Evolutionary conservation across 305 asterid genomes (phyloP).

Genomic region (Fraxinus paxiana): DNA sequence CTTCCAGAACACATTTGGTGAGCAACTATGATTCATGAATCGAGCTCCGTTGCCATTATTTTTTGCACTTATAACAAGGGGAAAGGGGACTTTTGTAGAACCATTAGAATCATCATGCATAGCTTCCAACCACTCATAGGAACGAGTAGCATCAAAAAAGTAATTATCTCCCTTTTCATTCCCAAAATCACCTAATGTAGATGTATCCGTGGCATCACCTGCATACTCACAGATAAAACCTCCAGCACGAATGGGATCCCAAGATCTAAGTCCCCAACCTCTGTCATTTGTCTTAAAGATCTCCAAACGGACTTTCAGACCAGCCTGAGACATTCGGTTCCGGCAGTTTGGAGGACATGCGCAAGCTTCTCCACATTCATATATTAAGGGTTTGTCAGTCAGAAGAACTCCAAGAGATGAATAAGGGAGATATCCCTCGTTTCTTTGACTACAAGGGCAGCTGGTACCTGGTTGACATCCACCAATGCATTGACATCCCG

Average conservation of each 20-base stretch:
- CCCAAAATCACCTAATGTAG: slow-evolving; percentile 37
- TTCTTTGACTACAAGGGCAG: slow-evolving; percentile 64
- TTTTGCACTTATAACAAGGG: slow-evolving; percentile 60
- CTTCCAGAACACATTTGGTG: slow-evolving; percentile 75
- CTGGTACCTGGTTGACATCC: slow-evolving; percentile 74
- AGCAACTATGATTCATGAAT: slow-evolving; percentile 88
- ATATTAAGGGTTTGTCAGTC: slow-evolving; percentile 47
- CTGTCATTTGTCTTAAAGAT: slow-evolving; percentile 74
- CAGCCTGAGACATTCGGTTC: slow-evolving; percentile 66
- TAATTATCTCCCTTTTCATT: slow-evolving; percentile 45
- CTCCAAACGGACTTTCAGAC: slow-evolving; percentile 62
- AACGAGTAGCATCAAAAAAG: slow-evolving; percentile 72
- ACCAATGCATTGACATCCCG: slow-evolving; percentile 61
- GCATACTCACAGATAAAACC: slow-evolving; percentile 84
- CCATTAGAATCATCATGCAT: slow-evolving; percentile 33
- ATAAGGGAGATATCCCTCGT: slow-evolving; percentile 60
- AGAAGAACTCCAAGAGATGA: slow-evolving; percentile 57
- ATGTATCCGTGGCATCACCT: slow-evolving; percentile 57
- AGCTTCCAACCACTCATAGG: slow-evolving; percentile 53
- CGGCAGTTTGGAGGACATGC: slow-evolving; percentile 70
- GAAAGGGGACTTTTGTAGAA: slow-evolving; percentile 46
- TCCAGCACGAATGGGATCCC: slow-evolving; percentile 88
- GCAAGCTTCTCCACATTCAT: slow-evolving; percentile 73
- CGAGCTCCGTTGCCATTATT: slow-evolving; percentile 76
- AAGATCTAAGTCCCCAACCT: slow-evolving; percentile 97